A percentile compares a stretch with the other conserved stretches of the same genome.
phyloP scores from a whole-genome alignment of 441 rosid genomes.

The Cnidoscolus chayamansa region DNA sequence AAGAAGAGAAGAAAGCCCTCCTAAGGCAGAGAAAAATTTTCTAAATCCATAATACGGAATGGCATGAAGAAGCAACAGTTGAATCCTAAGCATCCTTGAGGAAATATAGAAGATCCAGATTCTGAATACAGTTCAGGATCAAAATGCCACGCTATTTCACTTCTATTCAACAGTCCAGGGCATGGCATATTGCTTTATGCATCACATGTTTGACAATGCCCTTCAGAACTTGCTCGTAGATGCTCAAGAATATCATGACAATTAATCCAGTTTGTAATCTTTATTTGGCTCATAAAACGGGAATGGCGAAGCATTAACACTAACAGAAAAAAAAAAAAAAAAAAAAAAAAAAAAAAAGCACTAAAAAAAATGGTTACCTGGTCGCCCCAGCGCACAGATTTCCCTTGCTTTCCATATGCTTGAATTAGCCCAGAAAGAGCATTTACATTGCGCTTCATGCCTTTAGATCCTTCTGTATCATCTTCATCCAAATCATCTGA shows the following conservation, averaged over 20 bases:
- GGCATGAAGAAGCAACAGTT: neutral
- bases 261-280: neutral
- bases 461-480: slow-evolving; percentile 36
- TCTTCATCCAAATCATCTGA: slow-evolving; percentile 65
- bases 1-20: neutral
- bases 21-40: neutral
- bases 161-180: neutral
- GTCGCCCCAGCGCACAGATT: slow-evolving; percentile 86
- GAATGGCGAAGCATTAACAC: neutral
- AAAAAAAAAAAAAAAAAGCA: slow-evolving; percentile 10
- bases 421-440: slow-evolving; percentile 51
- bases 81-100: neutral
- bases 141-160: neutral
- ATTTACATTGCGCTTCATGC: slow-evolving; percentile 38
- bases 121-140: neutral
- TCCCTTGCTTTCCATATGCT: slow-evolving; percentile 44
- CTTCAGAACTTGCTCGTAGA: neutral
- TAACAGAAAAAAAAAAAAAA: neutral
- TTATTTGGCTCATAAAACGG: neutral
- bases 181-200: neutral
- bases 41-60: neutral
- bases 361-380: slow-evolving; percentile 45
- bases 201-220: neutral
- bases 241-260: neutral
- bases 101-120: neutral